Evolutionary conservation across 1,284 basidiomycete genomes (phyloP), one percentile per base, ranked within the genome.

Genomic region (Earliella scabrosa): DNA sequence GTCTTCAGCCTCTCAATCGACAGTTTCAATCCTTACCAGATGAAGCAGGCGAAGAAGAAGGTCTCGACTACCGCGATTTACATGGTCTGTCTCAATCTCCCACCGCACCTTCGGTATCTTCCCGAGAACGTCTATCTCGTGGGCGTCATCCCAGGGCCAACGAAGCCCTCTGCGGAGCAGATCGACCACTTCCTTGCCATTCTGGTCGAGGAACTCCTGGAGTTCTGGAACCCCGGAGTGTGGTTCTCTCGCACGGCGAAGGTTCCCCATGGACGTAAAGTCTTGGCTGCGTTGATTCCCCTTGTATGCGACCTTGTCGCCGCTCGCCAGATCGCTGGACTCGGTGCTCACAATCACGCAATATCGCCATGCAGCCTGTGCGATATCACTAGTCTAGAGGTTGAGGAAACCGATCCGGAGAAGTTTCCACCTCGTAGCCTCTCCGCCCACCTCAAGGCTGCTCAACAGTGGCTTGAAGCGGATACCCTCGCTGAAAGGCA

Each of bases 121-220:
- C 47, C 54, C 3, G 63, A 66, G 58, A 72, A 73, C 52, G 48
- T 72, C n/a, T 71, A 60, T 50, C 45, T 71, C 8, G 63, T 63
- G 13, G 69, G 70, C 1, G 61, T 73, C 32, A 68, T 76, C 14
- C 76, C 76, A 14, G 73, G 73, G 4, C 73, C 70, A 1, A 56
- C 64, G 14, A 68, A 76, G 45, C 74, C 77, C 0, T 64, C 64
- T n/a, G 38, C 66, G 0, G 67, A 68, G 3, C 58, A 71, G 32
- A 61, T 76, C 27, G 77, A 77, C 47, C 66, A 71, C 36, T 70
- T 68, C 43, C 54, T 78, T 0, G 38, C 39, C 4, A 74, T 69
- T 0, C 54, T 79, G 11, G 69, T 78, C 2, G 67, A 74, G 40
- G 66, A 71, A 14, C 51, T 79, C 13, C 49, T 71, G 0, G 38